Evolutionary conservation across 106 monocot genomes (phyloP).

Genomic region (Acorus calamus): DNA sequence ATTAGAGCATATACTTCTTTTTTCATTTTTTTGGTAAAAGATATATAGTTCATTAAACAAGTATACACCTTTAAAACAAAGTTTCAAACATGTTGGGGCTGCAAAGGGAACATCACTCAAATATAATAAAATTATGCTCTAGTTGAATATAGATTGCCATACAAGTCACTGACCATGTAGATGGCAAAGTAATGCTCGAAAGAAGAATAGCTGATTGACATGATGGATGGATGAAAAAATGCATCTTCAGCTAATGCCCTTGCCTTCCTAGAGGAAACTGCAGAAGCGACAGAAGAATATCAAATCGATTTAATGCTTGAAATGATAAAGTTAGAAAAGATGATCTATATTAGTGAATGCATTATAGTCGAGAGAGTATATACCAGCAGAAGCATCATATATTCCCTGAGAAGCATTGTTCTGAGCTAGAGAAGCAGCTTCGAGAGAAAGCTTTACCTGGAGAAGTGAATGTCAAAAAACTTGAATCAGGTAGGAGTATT

Average conservation of each 20-base stretch:
- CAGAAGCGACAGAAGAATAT: neutral
- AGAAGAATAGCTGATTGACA: constrained; percentile 96
- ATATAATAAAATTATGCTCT: too few relatives aligned
- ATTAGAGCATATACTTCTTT: too few relatives aligned
- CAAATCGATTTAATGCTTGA: too few relatives aligned
- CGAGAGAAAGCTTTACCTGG: constrained; percentile 81
- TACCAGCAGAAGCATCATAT: constrained; percentile 80
- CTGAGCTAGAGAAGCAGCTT: constrained; percentile 59
- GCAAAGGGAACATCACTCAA: too few relatives aligned
- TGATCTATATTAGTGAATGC: neutral
- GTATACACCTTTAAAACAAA: too few relatives aligned
- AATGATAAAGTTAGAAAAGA: neutral
- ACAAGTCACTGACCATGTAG: constrained; percentile 78
- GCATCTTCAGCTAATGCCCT: constrained; percentile 94
- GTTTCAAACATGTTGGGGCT: too few relatives aligned
- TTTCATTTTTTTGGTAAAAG: too few relatives aligned
- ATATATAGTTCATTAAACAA: too few relatives aligned
- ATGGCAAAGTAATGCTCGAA: constrained; percentile 88
- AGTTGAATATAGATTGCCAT: neutral
- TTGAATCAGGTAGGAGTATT: too few relatives aligned
- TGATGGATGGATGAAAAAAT: constrained; percentile 93
- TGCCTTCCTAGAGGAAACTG: constrained; percentile 67
- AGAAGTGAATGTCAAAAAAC: neutral
- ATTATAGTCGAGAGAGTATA: neutral
- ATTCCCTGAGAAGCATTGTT: constrained; percentile 55